Conservation (phyloP, 371 early-diverging fungal genomes). For the Umbelopsis sp. region DNA sequence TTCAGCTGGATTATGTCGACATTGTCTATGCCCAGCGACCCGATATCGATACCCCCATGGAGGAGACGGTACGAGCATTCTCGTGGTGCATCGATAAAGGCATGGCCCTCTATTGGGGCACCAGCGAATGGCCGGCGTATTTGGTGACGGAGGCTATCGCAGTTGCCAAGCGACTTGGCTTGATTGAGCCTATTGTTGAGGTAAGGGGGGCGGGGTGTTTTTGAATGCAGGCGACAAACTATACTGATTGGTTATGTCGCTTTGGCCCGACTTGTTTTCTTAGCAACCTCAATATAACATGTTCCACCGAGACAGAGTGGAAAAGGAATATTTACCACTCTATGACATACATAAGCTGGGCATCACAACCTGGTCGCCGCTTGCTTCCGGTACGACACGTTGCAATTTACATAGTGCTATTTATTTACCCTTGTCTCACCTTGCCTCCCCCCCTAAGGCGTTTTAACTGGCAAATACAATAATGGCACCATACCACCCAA, state of each 20-base stretch:
- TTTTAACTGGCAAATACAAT: slow-evolving; percentile 83
- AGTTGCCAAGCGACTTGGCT: slow-evolving; percentile 67
- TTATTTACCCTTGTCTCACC: no score
- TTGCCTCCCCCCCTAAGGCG: slow-evolving; percentile 24
- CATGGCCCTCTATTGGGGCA: slow-evolving; percentile 86
- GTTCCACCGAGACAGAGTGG: slow-evolving; percentile 81
- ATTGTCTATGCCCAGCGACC: slow-evolving; percentile 86
- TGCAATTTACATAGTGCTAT: not conserved
- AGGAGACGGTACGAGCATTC: slow-evolving; percentile 87
- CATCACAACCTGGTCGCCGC: slow-evolving; percentile 81
- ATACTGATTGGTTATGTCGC: not conserved
- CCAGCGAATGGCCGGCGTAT: slow-evolving; percentile 85
- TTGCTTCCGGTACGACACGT: slow-evolving; percentile 62
- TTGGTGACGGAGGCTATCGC: slow-evolving; percentile 79
- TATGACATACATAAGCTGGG: slow-evolving; percentile 76
- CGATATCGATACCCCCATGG: slow-evolving; percentile 72
- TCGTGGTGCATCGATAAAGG: slow-evolving; percentile 85
- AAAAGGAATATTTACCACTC: slow-evolving; percentile 77
- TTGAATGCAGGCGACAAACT: not conserved
- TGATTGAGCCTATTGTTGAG: slow-evolving; percentile 73
- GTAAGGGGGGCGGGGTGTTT: slow-evolving; percentile 20
- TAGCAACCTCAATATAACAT: slow-evolving; percentile 90
- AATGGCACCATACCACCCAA: slow-evolving; percentile 68
- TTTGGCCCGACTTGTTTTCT: slow-evolving; percentile 22
- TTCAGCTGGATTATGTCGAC: slow-evolving; percentile 83